Evolutionary conservation across 768 basidiomycete species (phyloP), one percentile per base, ranked within the genome.

Genomic region (Agaricus blazei): DNA sequence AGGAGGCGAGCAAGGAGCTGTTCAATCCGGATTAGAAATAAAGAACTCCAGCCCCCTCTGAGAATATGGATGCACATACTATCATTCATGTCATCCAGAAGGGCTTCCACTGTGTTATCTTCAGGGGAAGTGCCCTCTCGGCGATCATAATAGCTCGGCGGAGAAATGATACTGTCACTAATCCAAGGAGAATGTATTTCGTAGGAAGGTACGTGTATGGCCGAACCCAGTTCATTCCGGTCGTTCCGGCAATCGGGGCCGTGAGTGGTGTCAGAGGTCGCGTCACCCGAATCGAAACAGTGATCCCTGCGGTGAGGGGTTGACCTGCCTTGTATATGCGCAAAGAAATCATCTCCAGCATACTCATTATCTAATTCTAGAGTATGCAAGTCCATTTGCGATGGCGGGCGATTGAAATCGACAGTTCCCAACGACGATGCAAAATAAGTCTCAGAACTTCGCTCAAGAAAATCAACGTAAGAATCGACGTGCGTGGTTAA

Each of bases 141-240:
- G 24, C 54, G 60, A 41, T 57, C 46, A 41, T 69, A 69, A 14
- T 58, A 56, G 3, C 69, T 72, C n/a, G 75, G 75, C 3, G 72
- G 66, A n/a, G 75, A 76, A 40, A 76, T 74, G 19, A 76, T 60
- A 56, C 74, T 76, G 53, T 76, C 75, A 15, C 70, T 72, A 46
- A 70, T 60, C 75, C 75, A 76, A 11, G 72, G 59, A 24, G 67
- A 52, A 43, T 58, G 15, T 52, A 9, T 12, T 19, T 41, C 9
- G 40, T 9, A 15, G 12, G 19, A 19, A 12, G 14, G 40, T 6
- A 15, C 12, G 12, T 41, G 15, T 19, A 41, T 12, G 40, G 6
- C 40, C 40, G 40, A 41, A 19, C n/a, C 6, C 34, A 11, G 34
- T 34, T 11, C 11, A 9, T 9, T 19, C 12, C 14, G 15, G 40